Evolutionary conservation across 202 grass and related monocot genomes (phyloP).

Genomic region (Setaria viridis): DNA sequence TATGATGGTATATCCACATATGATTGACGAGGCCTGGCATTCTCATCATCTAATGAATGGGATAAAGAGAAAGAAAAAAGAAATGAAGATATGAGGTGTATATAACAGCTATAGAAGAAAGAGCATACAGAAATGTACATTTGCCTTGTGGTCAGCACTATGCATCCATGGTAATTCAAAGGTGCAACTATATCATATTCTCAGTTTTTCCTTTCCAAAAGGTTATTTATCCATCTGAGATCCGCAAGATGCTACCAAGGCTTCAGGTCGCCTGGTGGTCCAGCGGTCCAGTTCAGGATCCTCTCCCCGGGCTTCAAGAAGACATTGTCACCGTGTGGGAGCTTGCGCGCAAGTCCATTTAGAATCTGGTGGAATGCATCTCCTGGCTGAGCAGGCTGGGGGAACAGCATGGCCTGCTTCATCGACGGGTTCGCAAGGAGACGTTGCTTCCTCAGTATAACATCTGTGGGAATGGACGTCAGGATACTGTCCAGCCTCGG

Average conservation of each 20-base stretch:
- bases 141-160: slow-evolving; percentile 63
- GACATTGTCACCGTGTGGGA: slow-evolving; percentile 53
- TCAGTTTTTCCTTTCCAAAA: slow-evolving; percentile 26
- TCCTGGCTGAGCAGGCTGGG: slow-evolving; percentile 59
- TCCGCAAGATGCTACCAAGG: slow-evolving; percentile 65
- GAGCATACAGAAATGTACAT: slow-evolving; percentile 55
- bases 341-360: slow-evolving; percentile 64
- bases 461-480: slow-evolving; percentile 57
- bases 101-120: slow-evolving; percentile 42
- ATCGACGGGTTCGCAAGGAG: slow-evolving; percentile 63
- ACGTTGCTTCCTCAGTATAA: slow-evolving; percentile 63
- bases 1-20: slow-evolving; percentile 53
- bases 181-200: slow-evolving; percentile 42
- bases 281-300: slow-evolving; percentile 72
- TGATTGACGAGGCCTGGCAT: slow-evolving; percentile 16
- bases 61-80: neutral
- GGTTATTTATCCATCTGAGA: neutral
- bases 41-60: slow-evolving; percentile 41
- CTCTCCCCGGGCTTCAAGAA: slow-evolving; percentile 55
- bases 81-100: slow-evolving; percentile 41
- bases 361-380: slow-evolving; percentile 76
- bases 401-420: slow-evolving; percentile 74
- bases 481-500: slow-evolving; percentile 69
- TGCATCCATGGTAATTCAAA: slow-evolving; percentile 44
- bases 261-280: slow-evolving; percentile 72